Evolutionary conservation across 108 stramenopile species (phyloP).

Genomic region (Discostella pseudostelligera): DNA sequence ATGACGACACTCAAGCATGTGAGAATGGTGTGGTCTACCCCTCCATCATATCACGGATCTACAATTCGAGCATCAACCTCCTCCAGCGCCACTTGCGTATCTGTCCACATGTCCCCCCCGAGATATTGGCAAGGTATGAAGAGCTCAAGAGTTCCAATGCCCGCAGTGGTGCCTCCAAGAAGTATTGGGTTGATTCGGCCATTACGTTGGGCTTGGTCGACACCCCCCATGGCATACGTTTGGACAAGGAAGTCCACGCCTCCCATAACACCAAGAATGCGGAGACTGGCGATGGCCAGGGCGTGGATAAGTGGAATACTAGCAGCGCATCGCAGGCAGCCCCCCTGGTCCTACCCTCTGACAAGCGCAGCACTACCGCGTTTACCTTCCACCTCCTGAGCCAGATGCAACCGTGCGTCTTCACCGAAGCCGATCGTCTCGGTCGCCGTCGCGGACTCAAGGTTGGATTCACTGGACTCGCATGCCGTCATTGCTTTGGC

Average conservation of each 20-base stretch:
- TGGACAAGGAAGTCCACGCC: conserved; percentile 31
- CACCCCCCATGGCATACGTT: conserved; percentile 74
- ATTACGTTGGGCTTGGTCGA: conserved; percentile 72
- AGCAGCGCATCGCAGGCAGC: conserved; percentile 8
- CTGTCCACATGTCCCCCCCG: conserved; percentile 61
- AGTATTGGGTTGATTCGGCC: conserved; percentile 79
- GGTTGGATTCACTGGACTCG: conserved; percentile 77
- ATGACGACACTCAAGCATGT: conserved; percentile 17
- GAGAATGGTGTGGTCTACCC: conserved; percentile 45
- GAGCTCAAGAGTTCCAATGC: conserved; percentile 76
- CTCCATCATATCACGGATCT: conserved; percentile 62
- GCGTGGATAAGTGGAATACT: background rate
- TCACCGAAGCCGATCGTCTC: conserved; percentile 79
- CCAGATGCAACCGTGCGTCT: conserved; percentile 80
- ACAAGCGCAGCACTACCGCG: conserved; percentile 69
- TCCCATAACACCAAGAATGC: conserved; percentile 7
- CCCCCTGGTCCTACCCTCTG: conserved; percentile 57
- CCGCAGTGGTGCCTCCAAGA: conserved; percentile 80
- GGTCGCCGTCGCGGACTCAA: conserved; percentile 75
- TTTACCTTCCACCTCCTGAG: conserved; percentile 76
- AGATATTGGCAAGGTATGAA: conserved; percentile 67
- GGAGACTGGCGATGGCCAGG: background rate
- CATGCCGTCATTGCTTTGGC: conserved; percentile 80
- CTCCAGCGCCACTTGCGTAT: conserved; percentile 76
- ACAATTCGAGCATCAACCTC: conserved; percentile 81